A percentile compares a stretch with the other conserved stretches of the same genome.
Conservation (phyloP, 495 filamentous ascomycete genomes). For the Endocarpon pusillum region DNA sequence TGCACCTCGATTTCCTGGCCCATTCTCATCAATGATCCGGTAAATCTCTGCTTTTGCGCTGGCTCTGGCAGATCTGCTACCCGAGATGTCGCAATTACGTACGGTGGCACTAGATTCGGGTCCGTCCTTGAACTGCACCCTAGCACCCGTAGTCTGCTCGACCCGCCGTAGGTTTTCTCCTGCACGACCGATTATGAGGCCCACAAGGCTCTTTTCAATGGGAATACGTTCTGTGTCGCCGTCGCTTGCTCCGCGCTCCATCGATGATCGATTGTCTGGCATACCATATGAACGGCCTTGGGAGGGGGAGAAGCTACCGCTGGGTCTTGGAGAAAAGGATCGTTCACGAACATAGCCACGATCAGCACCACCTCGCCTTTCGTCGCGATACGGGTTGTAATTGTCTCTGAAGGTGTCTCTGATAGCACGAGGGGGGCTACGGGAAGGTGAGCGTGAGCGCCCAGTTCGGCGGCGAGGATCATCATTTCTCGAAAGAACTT, state of each 20-base stretch:
- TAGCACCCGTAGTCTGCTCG: conserved; percentile 53
- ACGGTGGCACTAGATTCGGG: conserved; percentile 43
- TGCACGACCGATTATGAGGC: conserved; percentile 67
- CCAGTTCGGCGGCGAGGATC: conserved; percentile 12
- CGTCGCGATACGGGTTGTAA: conserved; percentile 59
- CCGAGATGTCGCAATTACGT: conserved; percentile 63
- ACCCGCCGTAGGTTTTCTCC: conserved; percentile 69
- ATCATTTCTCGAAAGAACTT: conserved; percentile 15
- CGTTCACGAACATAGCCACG: conserved; percentile 44
- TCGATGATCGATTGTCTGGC: conserved; percentile 34
- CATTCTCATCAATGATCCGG: conserved; percentile 68
- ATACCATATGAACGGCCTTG: conserved; percentile 17
- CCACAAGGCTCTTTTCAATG: conserved; percentile 62
- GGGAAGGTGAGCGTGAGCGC: conserved; percentile 50
- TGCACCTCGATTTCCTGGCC: conserved; percentile 45
- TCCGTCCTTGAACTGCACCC: conserved; percentile 70
- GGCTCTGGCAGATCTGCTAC: conserved; percentile 42
- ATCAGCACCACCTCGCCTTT: conserved; percentile 44
- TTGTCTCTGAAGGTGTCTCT: conserved; percentile 50
- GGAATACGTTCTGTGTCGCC: conserved; percentile 55
- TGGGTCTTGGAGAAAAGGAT: conserved; percentile 41
- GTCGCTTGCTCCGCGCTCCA: conserved; percentile 27
- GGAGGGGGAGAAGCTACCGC: conserved; percentile 29
- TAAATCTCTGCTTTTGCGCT: conserved; percentile 60
- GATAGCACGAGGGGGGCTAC: conserved; percentile 36